Percentiles rank a stretch among this genome's conserved stretches.
phyloP scores from a whole-genome alignment of 306 rosid species.

The Pachyrhizus erosus region DNA sequence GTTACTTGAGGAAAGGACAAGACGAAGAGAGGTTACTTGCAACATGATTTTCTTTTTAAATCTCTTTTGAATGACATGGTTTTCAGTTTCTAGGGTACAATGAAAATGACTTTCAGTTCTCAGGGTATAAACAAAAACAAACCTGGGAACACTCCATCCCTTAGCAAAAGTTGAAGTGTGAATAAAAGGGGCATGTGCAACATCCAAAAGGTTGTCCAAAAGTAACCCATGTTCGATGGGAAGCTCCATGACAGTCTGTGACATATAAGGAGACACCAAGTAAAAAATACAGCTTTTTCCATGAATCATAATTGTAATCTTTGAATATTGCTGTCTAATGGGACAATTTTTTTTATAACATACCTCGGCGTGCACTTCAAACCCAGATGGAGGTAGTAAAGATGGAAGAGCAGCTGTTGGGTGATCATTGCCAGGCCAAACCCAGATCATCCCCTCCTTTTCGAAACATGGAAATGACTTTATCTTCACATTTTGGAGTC shows the following conservation, averaged over 20 bases:
- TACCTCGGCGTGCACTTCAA: slow-evolving; percentile 91
- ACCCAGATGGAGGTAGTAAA: slow-evolving; percentile 87
- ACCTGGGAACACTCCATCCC: slow-evolving; percentile 99
- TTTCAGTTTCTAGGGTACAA: background rate
- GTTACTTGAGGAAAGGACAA: background rate
- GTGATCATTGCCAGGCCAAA: slow-evolving; percentile 96
- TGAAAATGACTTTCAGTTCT: background rate
- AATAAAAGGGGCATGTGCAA: slow-evolving; percentile 97
- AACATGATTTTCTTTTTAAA: background rate
- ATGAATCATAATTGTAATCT: slow-evolving; percentile 15
- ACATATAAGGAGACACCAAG: slow-evolving; percentile 23
- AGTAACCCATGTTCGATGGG: slow-evolving; percentile 95
- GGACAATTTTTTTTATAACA: slow-evolving; percentile 19
- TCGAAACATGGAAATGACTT: slow-evolving; percentile 92
- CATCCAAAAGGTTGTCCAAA: slow-evolving; percentile 96
- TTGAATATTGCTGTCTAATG: slow-evolving; percentile 1
- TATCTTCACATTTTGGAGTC: slow-evolving; percentile 67
- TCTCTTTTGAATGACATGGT: slow-evolving; percentile 1
- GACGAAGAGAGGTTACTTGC: background rate
- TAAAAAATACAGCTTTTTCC: slow-evolving; percentile 9
- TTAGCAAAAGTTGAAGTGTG: slow-evolving; percentile 98
- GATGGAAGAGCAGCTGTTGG: slow-evolving; percentile 79
- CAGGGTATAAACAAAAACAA: slow-evolving; percentile 35
- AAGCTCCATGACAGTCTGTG: slow-evolving; percentile 87
- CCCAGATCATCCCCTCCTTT: slow-evolving; percentile 95